phyloP scores from a whole-genome alignment of 164 flowering plant genomes.

The Amborella trichopoda region DNA sequence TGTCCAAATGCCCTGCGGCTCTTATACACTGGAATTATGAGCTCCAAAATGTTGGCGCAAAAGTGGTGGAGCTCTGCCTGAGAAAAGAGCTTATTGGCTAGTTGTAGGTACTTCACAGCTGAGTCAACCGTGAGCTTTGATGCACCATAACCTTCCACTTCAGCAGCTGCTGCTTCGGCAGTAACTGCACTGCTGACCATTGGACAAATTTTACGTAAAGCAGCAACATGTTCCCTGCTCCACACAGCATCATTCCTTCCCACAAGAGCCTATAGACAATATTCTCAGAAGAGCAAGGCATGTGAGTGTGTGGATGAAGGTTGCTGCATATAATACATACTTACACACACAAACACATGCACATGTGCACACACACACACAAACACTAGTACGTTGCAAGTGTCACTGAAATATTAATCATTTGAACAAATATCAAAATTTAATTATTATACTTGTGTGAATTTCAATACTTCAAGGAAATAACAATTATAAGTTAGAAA shows the following conservation, averaged over 20 bases:
- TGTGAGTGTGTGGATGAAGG: not conserved
- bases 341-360: too few species aligned
- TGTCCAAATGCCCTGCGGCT: slow-evolving; percentile 95
- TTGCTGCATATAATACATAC: too few species aligned
- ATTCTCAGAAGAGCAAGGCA: not conserved
- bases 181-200: slow-evolving; percentile 81
- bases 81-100: slow-evolving; percentile 93
- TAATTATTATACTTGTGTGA: too few species aligned
- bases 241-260: slow-evolving; percentile 96
- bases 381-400: too few species aligned
- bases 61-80: slow-evolving; percentile 96
- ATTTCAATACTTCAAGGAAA: too few species aligned
- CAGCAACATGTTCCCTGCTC: slow-evolving; percentile 71
- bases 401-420: too few species aligned
- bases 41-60: slow-evolving; percentile 92
- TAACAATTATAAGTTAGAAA: too few species aligned
- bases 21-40: slow-evolving; percentile 92
- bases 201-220: slow-evolving; percentile 88
- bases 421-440: too few species aligned
- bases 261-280: slow-evolving; percentile 72
- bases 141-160: slow-evolving; percentile 98
- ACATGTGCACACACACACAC: too few species aligned
- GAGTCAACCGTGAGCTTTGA: slow-evolving; percentile 98
- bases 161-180: slow-evolving; percentile 93
- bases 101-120: slow-evolving; percentile 94